Evolutionary conservation across 1,139 yeast genomes (phyloP), one percentile per base, ranked within the genome.

Genomic region (Nakaseomyces sp.): DNA sequence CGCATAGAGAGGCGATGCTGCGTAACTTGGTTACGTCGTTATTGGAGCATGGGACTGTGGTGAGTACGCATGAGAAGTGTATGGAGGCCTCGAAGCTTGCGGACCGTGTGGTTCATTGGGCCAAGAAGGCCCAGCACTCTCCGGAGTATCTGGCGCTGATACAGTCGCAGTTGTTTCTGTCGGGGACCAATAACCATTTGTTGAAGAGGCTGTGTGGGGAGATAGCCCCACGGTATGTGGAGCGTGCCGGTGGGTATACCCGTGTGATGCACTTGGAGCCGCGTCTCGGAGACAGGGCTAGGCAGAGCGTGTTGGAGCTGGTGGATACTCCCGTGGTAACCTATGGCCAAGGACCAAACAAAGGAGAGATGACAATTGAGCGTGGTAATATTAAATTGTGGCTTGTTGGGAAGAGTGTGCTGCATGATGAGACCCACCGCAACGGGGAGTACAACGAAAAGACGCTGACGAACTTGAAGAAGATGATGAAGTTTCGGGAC

Each of bases 231-330:
- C 72, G 95, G 53, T 89, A 84, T 60, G 62, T 70, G 7, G 58
- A 66, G 26, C 74, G 96, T 64, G 61, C 67, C 1, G 85, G 87
- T 49, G 97, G 97, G 1, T 91, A 81, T 68, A 88, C 97, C 12
- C 76, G 98, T 52, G 77, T 89, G 47, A 68, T 89, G 53, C 80
- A 77, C 55, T 70, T 93, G 50, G 97, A 91, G 63, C 88, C 93
- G 26, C 73, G 98, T 55, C 66, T 82, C 43, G 93, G 91, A 53
- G 98, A 93, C 62, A 83, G 81, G 51, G 96, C 97, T 0, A 91
- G 93, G 18, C 91, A 85, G 73, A 81, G 94, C 2, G 81, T 91
- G 13, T 63, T 93, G 45, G 98, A 93, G 64, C 70, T 93, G 43
- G 95, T 91, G 1, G 96, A 85, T 54, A 80, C 83, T 10, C 76